Percentiles rank a stretch among this genome's conserved stretches.
These are phyloP conservation scores for Aspergillus incahuasiensis DNA, from an alignment of 495 filamentous ascomycete species.

Conservation along the genomic window DNA sequence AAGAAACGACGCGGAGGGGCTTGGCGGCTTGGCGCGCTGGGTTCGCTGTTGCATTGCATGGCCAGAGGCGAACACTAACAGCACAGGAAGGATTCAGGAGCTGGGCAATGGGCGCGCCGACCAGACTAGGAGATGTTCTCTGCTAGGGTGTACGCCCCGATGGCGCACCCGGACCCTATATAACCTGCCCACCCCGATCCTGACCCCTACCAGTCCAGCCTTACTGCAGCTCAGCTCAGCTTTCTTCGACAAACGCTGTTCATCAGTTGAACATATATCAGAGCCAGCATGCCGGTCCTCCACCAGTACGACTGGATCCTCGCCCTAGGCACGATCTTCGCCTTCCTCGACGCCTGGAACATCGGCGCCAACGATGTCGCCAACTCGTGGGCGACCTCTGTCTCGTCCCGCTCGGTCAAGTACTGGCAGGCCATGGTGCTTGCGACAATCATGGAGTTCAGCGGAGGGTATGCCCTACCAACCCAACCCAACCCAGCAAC, in stretches of 20 bases:
- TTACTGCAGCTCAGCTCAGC: too few species aligned
- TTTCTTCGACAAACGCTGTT: too few species aligned
- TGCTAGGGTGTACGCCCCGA: too few species aligned
- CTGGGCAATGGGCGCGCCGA: too few species aligned
- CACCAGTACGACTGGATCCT: conserved; percentile 21
- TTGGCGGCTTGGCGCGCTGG: conserved; percentile 5
- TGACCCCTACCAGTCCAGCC: not conserved
- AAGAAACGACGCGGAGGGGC: conserved; percentile 4
- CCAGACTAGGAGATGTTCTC: too few species aligned
- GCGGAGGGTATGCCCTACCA: conserved; percentile 9
- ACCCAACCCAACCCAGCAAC: not conserved
- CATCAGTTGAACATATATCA: too few species aligned
- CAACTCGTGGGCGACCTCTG: conserved; percentile 20
- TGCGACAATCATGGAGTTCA: conserved; percentile 17
- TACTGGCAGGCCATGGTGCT: conserved; percentile 21
- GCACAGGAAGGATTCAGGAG: too few species aligned
- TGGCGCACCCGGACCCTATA: not conserved
- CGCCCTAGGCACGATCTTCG: conserved; percentile 20
- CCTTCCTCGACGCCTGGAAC: conserved; percentile 21
- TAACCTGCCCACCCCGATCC: not conserved
- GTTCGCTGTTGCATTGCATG: too few species aligned
- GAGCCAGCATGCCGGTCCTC: conserved; percentile 6
- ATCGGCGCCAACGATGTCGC: conserved; percentile 22
- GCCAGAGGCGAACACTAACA: too few species aligned
- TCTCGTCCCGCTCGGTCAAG: conserved; percentile 19